Conservation (phyloP, 192 early-diverging fungal genomes). For the Spizellomyces sp. region DNA sequence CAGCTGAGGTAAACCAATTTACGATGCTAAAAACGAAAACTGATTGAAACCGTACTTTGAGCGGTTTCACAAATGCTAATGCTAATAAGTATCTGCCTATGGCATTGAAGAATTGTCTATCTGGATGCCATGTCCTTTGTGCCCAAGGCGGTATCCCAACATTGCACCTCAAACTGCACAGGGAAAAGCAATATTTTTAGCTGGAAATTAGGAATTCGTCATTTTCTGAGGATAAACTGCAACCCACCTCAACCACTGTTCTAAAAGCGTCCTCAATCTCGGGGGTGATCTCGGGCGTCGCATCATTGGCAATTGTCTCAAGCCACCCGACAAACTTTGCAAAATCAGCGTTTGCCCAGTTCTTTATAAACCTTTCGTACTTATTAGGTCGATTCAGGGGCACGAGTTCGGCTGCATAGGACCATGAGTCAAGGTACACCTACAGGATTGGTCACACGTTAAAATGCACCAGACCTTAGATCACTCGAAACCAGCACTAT, state of each 20-base stretch:
- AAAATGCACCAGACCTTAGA: not conserved
- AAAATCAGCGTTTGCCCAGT: slow-evolving; percentile 37
- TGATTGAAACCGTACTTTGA: no score
- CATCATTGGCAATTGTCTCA: slow-evolving; percentile 26
- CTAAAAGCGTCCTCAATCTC: slow-evolving; percentile 18
- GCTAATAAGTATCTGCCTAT: no score
- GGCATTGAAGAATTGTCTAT: no score
- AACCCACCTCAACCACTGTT: slow-evolving; percentile 22
- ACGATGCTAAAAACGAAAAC: no score
- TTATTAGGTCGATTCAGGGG: slow-evolving; percentile 23
- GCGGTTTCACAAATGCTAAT: no score
- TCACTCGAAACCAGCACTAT: not conserved
- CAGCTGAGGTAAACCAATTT: no score
- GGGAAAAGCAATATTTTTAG: not conserved
- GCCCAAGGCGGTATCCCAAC: not conserved
- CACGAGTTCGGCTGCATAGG: slow-evolving; percentile 20
- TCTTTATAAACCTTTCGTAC: slow-evolving; percentile 25
- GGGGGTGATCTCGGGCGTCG: slow-evolving; percentile 1
- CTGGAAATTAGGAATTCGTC: not conserved
- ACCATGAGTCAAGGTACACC: slow-evolving; percentile 35
- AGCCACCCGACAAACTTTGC: slow-evolving; percentile 31
- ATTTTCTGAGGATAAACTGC: not conserved
- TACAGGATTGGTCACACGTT: not conserved
- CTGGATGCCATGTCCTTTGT: no score
- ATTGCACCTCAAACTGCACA: not conserved